Conservation (phyloP, 2,329 filamentous ascomycete species). For the Colletotrichum sp. region DNA sequence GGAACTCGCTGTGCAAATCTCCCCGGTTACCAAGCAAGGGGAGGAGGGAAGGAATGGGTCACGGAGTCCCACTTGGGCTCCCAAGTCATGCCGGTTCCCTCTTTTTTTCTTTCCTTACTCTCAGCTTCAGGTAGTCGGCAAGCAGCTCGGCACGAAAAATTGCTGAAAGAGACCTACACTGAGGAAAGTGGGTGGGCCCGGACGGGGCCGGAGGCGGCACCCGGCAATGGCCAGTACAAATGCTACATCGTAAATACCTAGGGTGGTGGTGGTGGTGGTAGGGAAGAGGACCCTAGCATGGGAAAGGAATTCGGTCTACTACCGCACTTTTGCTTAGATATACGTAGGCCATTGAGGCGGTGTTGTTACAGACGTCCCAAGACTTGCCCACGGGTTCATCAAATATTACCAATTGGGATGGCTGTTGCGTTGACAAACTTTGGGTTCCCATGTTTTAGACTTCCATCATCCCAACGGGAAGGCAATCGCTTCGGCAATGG, state of each 20-base stretch:
- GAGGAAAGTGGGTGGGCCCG: background rate
- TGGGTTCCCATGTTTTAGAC: background rate
- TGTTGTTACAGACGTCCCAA: background rate
- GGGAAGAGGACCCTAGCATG: background rate
- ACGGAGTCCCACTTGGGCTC: constrained; percentile 16
- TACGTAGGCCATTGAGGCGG: background rate
- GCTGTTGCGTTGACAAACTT: background rate
- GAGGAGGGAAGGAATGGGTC: background rate
- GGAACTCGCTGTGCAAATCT: constrained; percentile 3
- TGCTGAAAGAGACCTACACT: background rate
- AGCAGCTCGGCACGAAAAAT: background rate
- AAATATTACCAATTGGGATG: background rate
- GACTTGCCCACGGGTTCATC: background rate
- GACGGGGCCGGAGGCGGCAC: constrained; percentile 8
- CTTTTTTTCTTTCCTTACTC: background rate
- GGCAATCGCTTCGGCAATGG: background rate
- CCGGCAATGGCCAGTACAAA: background rate
- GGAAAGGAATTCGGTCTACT: background rate
- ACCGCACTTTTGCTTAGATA: background rate
- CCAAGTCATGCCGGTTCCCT: background rate
- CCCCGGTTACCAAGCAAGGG: constrained; percentile 12
- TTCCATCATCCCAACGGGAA: constrained; percentile 8
- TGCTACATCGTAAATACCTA: background rate
- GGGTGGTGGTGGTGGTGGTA: background rate
- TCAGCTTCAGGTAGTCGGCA: background rate